Percentiles rank a stretch among this genome's conserved stretches.
Evolutionary conservation across 306 rosid species (phyloP).

Genomic region (Casuarina equisetifolia): DNA sequence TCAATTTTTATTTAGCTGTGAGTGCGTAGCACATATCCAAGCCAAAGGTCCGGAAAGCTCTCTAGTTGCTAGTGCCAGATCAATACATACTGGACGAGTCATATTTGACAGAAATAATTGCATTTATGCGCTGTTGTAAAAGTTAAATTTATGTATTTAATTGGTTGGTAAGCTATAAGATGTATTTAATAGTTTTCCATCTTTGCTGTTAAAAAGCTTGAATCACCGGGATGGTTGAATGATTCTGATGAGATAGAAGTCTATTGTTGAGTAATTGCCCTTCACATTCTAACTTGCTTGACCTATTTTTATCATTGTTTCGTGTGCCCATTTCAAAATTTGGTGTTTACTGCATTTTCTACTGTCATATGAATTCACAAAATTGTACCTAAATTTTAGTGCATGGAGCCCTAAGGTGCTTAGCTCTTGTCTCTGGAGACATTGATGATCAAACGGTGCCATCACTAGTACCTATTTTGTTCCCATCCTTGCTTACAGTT

Average conservation of each 20-base stretch:
- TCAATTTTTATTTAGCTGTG: background rate
- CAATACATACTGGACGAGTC: background rate
- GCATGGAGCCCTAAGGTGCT: slow-evolving; percentile 91
- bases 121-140: background rate
- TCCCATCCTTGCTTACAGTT: slow-evolving; percentile 76
- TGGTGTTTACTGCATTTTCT: slow-evolving; percentile 16
- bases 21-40: slow-evolving; percentile 12
- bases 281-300: slow-evolving; percentile 4
- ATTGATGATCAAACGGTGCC: slow-evolving; percentile 87
- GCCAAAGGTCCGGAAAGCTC: slow-evolving; percentile 1
- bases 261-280: background rate
- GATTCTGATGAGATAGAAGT: background rate
- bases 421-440: slow-evolving; percentile 85
- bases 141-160: background rate
- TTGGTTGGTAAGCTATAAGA: background rate
- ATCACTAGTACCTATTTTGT: slow-evolving; percentile 65
- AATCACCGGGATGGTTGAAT: background rate
- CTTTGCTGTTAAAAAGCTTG: slow-evolving; percentile 14
- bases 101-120: background rate
- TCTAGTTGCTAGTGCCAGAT: background rate
- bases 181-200: background rate
- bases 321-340: slow-evolving; percentile 15
- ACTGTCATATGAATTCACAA: slow-evolving; percentile 20
- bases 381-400: slow-evolving; percentile 41
- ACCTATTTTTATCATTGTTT: background rate